Conservation (phyloP, 306 rosid species). For the Trichosanthes cucumerina region DNA sequence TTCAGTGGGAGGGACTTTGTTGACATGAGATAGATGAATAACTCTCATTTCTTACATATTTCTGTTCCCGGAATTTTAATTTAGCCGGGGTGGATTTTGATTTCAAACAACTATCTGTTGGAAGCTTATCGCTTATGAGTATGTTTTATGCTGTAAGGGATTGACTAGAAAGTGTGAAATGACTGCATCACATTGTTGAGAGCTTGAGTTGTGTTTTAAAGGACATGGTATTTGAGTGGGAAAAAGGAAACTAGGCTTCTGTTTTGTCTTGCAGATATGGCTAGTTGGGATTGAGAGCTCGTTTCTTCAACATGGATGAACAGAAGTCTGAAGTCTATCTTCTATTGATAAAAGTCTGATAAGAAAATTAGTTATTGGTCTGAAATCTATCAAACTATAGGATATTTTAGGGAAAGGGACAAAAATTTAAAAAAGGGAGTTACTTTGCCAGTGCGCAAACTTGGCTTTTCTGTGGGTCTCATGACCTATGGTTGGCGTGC, state of each 20-base stretch:
- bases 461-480: neutral
- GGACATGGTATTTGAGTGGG: neutral
- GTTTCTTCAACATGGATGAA: neutral
- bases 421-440: neutral
- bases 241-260: neutral
- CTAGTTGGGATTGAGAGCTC: neutral
- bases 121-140: neutral
- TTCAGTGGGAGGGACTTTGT: neutral
- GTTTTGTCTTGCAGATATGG: neutral
- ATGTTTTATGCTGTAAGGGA: neutral
- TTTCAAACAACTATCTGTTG: neutral
- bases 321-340: neutral
- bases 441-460: neutral
- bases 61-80: neutral
- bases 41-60: neutral
- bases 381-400: neutral
- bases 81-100: neutral
- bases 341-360: neutral
- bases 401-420: neutral
- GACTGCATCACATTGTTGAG: neutral
- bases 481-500: neutral
- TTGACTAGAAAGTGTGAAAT: neutral
- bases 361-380: neutral
- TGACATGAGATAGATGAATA: neutral
- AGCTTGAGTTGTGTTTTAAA: neutral